Percentiles rank a stretch among this genome's conserved stretches.
These are phyloP conservation scores for Termitomyces sp. DNA, from an alignment of 768 basidiomycete species.

Conservation along the genomic window DNA sequence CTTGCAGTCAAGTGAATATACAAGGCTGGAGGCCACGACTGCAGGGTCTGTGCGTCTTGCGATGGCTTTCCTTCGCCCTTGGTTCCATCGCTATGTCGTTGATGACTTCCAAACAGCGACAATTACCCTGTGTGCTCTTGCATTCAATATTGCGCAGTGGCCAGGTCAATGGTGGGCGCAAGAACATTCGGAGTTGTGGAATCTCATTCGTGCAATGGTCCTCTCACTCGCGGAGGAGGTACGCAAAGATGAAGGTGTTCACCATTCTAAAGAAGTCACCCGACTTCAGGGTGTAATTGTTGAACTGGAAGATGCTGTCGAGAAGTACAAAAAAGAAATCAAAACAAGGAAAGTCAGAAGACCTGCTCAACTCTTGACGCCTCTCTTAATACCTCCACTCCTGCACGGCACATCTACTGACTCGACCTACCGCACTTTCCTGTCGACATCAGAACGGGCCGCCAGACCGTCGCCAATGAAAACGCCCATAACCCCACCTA, in stretches of 20 bases:
- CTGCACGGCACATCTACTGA: not conserved
- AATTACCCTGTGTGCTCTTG: conserved; percentile 31
- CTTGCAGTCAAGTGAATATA: conserved; percentile 46
- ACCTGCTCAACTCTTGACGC: conserved; percentile 8
- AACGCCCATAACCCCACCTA: conserved; percentile 18
- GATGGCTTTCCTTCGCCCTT: conserved; percentile 60
- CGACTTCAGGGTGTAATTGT: conserved; percentile 46
- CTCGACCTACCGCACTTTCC: conserved; percentile 1
- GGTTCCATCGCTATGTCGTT: conserved; percentile 52
- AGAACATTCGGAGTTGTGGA: conserved; percentile 58
- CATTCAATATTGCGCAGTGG: conserved; percentile 56
- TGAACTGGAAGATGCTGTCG: conserved; percentile 41
- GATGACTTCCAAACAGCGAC: conserved; percentile 32
- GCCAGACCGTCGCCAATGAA: not conserved
- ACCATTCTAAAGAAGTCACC: conserved; percentile 33
- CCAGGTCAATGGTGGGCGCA: conserved; percentile 64
- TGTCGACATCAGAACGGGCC: not conserved
- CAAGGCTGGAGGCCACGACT: conserved; percentile 61
- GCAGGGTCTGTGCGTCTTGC: conserved; percentile 65
- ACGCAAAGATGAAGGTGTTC: conserved; percentile 35
- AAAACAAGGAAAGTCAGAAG: conserved; percentile 4
- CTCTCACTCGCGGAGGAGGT: conserved; percentile 64
- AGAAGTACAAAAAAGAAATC: conserved; percentile 30
- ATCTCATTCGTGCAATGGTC: conserved; percentile 54
- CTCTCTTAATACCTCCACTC: conserved; percentile 12